Base-by-base conservation (phyloP, 495 filamentous ascomycete species). In the Glarea lozoyensis region DNA sequence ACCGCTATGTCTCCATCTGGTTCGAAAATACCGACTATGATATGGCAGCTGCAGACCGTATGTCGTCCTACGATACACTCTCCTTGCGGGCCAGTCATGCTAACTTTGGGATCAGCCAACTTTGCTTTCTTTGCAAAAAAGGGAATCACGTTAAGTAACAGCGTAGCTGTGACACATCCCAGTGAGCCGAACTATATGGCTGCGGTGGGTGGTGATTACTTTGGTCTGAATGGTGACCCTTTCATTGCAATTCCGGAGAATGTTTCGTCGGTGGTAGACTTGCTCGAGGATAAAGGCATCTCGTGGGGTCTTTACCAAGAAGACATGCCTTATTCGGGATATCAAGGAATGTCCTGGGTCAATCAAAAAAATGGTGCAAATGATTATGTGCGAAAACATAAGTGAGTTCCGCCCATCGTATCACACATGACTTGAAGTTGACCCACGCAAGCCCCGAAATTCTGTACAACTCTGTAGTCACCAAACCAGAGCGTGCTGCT, bases 311-410 rank as follows among this genome's bases (percentile, higher is more conserved):
- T 76, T 48, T 86, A 88, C 60, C 72, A 83, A 56, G 80, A 88
- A 55, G 68, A 78, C 44, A 53, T 78, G 60, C 84, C 84, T 13
- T 81, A 82, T 50, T 66, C 78, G 10, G 83, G 82, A 12, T 87
- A 76, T 60, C 64, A 77, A 52, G 81, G 76, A 20, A 49, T 52
- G 15, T 72, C 68, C 35, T 77, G 64, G 45, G 62, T 66, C 31
- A 78, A 82, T 56, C 70, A 70, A 43, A 43, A 64, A 48, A 73
- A 61, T n/a, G 64, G 66, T 19, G 60, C 64, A 19, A 77, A 82
- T 45, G 69, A 76, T 56, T 88, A 88, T 52, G 80, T 86, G n/a
- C 74, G 84, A 33, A 88, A 87, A 65, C 84, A 87, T 65, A 82
- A 84, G 60, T 63, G 54, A 23, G 55, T 11, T 15, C 12, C n/a